phyloP scores from a whole-genome alignment of 1,284 basidiomycete species.

The Jaminaea rosea region DNA sequence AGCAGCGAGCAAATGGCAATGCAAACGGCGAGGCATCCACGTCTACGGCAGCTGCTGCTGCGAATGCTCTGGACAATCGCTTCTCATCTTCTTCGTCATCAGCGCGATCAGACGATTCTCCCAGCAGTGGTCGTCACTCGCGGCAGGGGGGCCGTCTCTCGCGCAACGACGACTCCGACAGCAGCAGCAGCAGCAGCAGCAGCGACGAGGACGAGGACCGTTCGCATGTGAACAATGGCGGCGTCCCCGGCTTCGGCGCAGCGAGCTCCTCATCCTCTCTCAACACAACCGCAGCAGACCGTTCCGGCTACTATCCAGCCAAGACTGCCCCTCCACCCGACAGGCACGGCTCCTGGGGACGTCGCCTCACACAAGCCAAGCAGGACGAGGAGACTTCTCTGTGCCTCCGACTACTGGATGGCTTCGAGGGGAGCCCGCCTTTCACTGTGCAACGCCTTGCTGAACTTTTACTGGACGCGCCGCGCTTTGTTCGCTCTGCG shows the following conservation, averaged over 20 bases:
- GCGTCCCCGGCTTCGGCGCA: no score
- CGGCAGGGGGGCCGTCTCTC: not conserved
- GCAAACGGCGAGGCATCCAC: not conserved
- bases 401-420: no score
- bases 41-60: not conserved
- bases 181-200: conserved; percentile 1
- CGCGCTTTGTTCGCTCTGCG: not conserved
- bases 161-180: not conserved
- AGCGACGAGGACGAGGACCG: not conserved
- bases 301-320: not conserved
- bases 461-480: not conserved
- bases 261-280: no score
- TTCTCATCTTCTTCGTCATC: no score
- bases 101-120: no score
- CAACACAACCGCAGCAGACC: no score
- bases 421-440: no score
- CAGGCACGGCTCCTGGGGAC: not conserved
- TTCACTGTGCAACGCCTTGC: not conserved
- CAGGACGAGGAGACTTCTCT: no score
- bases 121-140: no score
- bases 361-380: no score
- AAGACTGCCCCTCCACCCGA: not conserved
- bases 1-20: not conserved
- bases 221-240: no score
- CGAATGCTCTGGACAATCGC: not conserved